These are phyloP conservation scores for Aspergillus pseudoterreus DNA, from an alignment of 2,329 filamentous ascomycete genomes.

Conservation along the genomic window DNA sequence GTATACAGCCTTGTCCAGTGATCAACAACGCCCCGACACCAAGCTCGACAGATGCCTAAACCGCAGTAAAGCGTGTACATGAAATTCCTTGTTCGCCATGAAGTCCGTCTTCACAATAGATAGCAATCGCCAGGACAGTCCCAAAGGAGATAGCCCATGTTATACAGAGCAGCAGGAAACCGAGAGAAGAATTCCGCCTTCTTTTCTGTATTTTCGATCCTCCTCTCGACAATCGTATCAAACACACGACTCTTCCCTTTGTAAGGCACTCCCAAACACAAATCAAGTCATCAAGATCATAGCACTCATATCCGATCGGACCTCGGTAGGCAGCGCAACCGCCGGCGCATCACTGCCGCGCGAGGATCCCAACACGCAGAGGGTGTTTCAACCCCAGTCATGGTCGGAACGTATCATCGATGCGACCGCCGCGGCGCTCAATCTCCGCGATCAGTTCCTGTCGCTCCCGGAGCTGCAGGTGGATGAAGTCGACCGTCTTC, in stretches of 20 bases:
- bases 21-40: constrained; percentile 1
- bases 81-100: not conserved
- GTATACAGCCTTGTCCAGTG: not conserved
- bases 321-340: not conserved
- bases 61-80: not conserved
- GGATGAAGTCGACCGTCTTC: constrained; percentile 64
- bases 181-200: not conserved
- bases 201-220: not conserved
- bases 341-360: not conserved
- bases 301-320: constrained; percentile 1
- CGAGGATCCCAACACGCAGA: not conserved
- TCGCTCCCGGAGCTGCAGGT: constrained; percentile 57
- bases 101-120: not conserved
- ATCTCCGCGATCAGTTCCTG: constrained; percentile 56
- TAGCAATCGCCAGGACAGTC: not conserved
- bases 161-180: not conserved
- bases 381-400: constrained; percentile 1
- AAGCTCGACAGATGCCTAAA: constrained; percentile 1
- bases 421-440: constrained; percentile 56
- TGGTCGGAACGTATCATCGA: constrained; percentile 40
- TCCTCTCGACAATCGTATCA: not conserved
- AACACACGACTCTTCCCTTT: not conserved
- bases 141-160: not conserved
- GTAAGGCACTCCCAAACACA: not conserved
- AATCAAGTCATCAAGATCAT: constrained; percentile 5